Evolutionary conservation across 2,329 filamentous ascomycete species (phyloP).

Genomic region (Fusarium poae): DNA sequence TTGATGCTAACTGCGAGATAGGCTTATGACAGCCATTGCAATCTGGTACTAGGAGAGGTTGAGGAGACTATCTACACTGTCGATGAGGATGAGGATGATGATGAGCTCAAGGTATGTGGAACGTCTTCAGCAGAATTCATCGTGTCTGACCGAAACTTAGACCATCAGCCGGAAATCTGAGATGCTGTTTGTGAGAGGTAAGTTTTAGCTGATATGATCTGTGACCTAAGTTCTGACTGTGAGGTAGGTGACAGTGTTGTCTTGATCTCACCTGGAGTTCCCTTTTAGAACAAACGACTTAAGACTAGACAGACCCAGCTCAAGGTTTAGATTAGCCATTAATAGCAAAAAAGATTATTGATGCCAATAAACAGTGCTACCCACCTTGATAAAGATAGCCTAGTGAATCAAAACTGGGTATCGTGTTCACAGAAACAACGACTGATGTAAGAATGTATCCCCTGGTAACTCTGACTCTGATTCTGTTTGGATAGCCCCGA

Average conservation of each 20-base stretch:
- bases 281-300: slow-evolving; percentile 38
- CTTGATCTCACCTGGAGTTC: slow-evolving; percentile 74
- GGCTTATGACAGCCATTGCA: slow-evolving; percentile 99
- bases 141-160: slow-evolving; percentile 58
- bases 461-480: background rate
- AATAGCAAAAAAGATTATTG: slow-evolving; percentile 23
- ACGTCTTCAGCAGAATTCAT: background rate
- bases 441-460: background rate
- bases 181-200: slow-evolving; percentile 98
- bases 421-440: background rate
- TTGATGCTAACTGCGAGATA: slow-evolving; percentile 55
- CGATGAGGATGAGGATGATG: slow-evolving; percentile 90
- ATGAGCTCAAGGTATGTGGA: slow-evolving; percentile 75
- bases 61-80: slow-evolving; percentile 97
- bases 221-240: slow-evolving; percentile 41
- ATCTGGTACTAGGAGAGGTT: slow-evolving; percentile 93
- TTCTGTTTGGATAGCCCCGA: slow-evolving; percentile 23
- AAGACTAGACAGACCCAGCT: slow-evolving; percentile 1
- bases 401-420: background rate
- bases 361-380: background rate
- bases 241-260: slow-evolving; percentile 77
- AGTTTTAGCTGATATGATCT: slow-evolving; percentile 46
- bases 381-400: background rate
- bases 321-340: slow-evolving; percentile 15
- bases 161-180: slow-evolving; percentile 97